Base-by-base conservation (phyloP, 805 yeast species). In the Wickerhamiella parazyma region DNA sequence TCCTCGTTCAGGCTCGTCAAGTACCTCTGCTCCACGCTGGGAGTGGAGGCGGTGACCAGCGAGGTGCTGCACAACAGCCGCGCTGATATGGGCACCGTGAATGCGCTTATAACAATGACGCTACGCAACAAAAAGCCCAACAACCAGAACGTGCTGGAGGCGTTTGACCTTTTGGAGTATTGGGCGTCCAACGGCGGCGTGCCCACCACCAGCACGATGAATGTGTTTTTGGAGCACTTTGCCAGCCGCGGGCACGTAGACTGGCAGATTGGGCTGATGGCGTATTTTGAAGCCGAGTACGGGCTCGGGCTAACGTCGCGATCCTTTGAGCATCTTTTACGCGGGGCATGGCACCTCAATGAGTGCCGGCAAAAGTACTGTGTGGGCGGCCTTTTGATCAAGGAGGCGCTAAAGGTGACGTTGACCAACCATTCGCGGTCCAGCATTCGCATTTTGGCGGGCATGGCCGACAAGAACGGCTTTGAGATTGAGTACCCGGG, bases 241-340 rank as follows among this genome's bases (percentile, higher is more conserved):
- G 25, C 37, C 17, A 16, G 25, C 21, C 43, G 43, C 9, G 31
- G 21, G 12, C 43, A 25, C n/a, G 14, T 40, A 4, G 43, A 40
- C 25, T 40, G 43, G 43, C 35, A 33, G 38, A 25, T 40, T 33
- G 43, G 43, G 6, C 21, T 40, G n/a, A 4, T 21, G n/a, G 33
- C 25, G 12, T 40, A 31, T n/a, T 40, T 40, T n/a, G 33, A 33
- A 28, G 3, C 14, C 17, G 43, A 40, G 33, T 33, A n/a, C 17
- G 33, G 33, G 6, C 24, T 40, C 18, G 12, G 17, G 11, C 35
- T 33, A 24, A 33, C 37, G 17, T 19, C 36, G 24, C 16, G 36
- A 16, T 24, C 33, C 2, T 40, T 35, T 25, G 38, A 33, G 33
- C 43, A 40, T 36, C 14, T 40, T 33, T 2, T 40, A 20, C n/a